Percentiles rank a stretch among this genome's conserved stretches.
Conservation (phyloP, 148 eudicot genomes). For the Rhododendron williamsianum region DNA sequence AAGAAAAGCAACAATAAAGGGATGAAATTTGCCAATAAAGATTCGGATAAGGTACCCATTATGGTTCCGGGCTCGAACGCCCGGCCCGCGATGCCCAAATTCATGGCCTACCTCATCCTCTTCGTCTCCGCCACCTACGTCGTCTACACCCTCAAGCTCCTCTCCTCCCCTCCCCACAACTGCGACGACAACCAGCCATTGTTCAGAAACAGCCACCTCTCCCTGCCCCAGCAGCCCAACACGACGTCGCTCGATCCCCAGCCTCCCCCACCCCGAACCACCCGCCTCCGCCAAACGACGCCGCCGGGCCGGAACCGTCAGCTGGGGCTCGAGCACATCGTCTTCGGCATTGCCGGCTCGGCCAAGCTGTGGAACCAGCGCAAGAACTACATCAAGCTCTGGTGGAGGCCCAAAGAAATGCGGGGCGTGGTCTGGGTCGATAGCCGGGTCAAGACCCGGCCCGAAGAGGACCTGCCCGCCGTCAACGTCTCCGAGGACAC, state of each 20-base stretch:
- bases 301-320: background rate
- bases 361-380: constrained; percentile 65
- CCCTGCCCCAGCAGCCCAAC: background rate
- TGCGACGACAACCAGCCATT: constrained; percentile 15
- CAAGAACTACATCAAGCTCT: constrained; percentile 72
- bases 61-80: background rate
- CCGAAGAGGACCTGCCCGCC: constrained; percentile 36
- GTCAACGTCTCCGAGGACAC: constrained; percentile 61
- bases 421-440: constrained; percentile 48
- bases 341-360: constrained; percentile 87
- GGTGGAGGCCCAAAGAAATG: constrained; percentile 62
- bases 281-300: background rate
- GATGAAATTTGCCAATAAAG: constrained; percentile 31
- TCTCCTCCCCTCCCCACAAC: constrained; percentile 25
- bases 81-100: constrained; percentile 16
- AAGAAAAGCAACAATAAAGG: background rate
- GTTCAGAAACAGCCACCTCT: constrained; percentile 4
- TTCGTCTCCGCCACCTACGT: constrained; percentile 23
- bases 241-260: background rate
- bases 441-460: constrained; percentile 23
- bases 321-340: constrained; percentile 59
- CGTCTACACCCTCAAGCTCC: constrained; percentile 41
- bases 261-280: background rate
- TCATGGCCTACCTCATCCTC: constrained; percentile 38
- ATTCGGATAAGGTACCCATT: constrained; percentile 24